Conservation (phyloP, 352 stramenopile species). For the Pythium angustatum region DNA sequence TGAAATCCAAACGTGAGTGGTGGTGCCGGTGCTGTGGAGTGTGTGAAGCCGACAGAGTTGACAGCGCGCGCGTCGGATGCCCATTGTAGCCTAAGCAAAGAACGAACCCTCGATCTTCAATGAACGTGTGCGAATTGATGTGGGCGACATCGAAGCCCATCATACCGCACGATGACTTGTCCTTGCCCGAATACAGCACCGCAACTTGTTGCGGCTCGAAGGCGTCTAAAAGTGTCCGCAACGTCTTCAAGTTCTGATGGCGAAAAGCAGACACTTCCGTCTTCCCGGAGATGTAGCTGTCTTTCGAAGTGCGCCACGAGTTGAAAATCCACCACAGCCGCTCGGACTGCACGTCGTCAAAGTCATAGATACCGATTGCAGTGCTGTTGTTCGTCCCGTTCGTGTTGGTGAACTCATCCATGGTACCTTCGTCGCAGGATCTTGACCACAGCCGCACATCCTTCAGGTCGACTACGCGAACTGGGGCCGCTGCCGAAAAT, state of each 20-base stretch:
- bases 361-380: conserved; percentile 71
- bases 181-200: conserved; percentile 51
- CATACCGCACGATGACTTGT: conserved; percentile 43
- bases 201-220: conserved; percentile 83
- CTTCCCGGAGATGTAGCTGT: conserved; percentile 74
- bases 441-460: conserved; percentile 47
- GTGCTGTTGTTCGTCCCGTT: conserved; percentile 36
- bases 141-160: conserved; percentile 76
- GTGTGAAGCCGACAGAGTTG: not conserved
- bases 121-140: conserved; percentile 74
- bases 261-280: conserved; percentile 66
- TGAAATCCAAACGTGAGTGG: conserved; percentile 30
- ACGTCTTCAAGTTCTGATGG: conserved; percentile 65
- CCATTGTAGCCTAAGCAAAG: conserved; percentile 65
- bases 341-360: conserved; percentile 81
- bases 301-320: conserved; percentile 57
- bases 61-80: conserved; percentile 9
- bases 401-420: conserved; percentile 22
- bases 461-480: conserved; percentile 59
- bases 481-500: not conserved
- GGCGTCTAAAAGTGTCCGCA: conserved; percentile 68
- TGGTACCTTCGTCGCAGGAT: conserved; percentile 7
- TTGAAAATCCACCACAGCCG: conserved; percentile 86
- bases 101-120: conserved; percentile 68
- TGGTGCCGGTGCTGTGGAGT: conserved; percentile 7